A percentile compares a stretch with the other conserved stretches of the same genome.
These are phyloP conservation scores for Primulina tabacum DNA, from an alignment of 257 asterid species.

Conservation along the genomic window DNA sequence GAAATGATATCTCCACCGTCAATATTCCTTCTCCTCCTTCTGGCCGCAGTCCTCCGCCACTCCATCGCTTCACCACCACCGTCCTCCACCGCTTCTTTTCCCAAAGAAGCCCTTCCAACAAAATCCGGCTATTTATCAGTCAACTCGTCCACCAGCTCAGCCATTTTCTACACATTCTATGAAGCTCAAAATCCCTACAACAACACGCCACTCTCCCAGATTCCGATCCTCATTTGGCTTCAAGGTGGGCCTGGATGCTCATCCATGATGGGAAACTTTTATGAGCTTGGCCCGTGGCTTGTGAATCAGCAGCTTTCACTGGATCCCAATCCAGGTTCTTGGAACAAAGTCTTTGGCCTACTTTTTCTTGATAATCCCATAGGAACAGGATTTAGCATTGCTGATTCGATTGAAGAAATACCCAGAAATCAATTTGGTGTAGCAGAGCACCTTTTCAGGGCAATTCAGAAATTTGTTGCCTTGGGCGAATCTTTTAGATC, in stretches of 20 bases:
- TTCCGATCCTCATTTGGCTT: slow-evolving; percentile 75
- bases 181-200: slow-evolving; percentile 48
- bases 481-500: slow-evolving; percentile 40
- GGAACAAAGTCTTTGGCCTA: slow-evolving; percentile 70
- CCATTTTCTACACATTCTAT: slow-evolving; percentile 73
- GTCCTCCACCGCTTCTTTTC: slow-evolving; percentile 31
- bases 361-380: slow-evolving; percentile 82
- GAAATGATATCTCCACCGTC: slow-evolving; percentile 27
- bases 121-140: slow-evolving; percentile 71
- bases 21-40: slow-evolving; percentile 31
- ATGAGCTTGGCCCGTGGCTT: slow-evolving; percentile 75
- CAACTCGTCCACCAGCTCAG: slow-evolving; percentile 60
- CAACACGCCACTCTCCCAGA: slow-evolving; percentile 32
- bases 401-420: slow-evolving; percentile 53
- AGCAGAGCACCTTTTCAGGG: slow-evolving; percentile 57
- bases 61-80: slow-evolving; percentile 25
- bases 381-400: slow-evolving; percentile 71
- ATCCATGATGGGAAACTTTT: slow-evolving; percentile 72
- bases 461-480: slow-evolving; percentile 45
- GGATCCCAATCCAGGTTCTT: slow-evolving; percentile 49
- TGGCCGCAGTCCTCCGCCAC: slow-evolving; percentile 39
- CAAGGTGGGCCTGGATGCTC: slow-evolving; percentile 94
- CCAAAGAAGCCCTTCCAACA: slow-evolving; percentile 62
- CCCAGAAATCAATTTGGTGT: slow-evolving; percentile 64
- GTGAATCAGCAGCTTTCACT: slow-evolving; percentile 38